Conservation (phyloP, 225 moss, liverwort and hornwort genomes). For the Thuidium tamariscinum region DNA sequence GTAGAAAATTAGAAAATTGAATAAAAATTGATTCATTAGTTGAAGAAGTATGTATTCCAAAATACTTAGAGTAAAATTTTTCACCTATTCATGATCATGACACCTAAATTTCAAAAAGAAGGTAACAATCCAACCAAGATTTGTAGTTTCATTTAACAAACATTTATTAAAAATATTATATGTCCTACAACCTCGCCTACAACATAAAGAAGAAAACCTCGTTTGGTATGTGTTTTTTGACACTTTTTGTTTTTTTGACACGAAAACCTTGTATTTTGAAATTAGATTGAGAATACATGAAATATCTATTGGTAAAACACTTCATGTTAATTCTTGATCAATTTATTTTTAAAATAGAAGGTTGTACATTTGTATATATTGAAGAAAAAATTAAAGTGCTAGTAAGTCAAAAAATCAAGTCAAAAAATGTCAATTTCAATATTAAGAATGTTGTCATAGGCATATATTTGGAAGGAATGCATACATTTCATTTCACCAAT, state of each 20-base stretch:
- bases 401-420: neutral
- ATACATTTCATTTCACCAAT: neutral
- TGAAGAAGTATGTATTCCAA: fast-evolving
- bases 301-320: neutral
- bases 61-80: neutral
- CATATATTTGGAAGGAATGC: too few species aligned
- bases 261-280: neutral
- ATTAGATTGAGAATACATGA: neutral
- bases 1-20: neutral
- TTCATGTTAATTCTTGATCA: too few species aligned
- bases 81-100: neutral
- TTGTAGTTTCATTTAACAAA: neutral
- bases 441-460: neutral
- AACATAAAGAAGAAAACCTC: neutral
- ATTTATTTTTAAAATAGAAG: too few species aligned
- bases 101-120: neutral
- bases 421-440: neutral
- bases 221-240: too few species aligned
- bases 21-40: too few species aligned
- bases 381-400: too few species aligned
- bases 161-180: neutral
- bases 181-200: fast-evolving
- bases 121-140: neutral
- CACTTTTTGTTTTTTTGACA: too few species aligned
- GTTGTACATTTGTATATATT: too few species aligned